A percentile compares a stretch with the other conserved stretches of the same genome.
Evolutionary conservation across 2,329 filamentous ascomycete genomes (phyloP).

Genomic region (Fusarium pininemorale): DNA sequence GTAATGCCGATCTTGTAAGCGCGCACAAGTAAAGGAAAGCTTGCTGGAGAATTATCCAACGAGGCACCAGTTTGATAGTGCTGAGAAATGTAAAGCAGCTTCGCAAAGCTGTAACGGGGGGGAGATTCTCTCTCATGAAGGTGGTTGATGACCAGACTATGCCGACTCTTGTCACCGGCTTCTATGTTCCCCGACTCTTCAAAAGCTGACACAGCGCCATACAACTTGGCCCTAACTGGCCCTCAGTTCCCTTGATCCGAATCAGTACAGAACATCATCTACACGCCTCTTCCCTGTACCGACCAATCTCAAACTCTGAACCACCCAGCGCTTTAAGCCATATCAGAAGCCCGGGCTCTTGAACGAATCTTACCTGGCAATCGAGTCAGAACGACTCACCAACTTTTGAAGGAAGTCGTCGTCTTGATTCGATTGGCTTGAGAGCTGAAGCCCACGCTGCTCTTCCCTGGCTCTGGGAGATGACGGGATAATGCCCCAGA

Average conservation of each 20-base stretch:
- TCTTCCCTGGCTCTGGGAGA: neutral
- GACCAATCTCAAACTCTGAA: neutral
- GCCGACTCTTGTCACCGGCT: too few relatives aligned
- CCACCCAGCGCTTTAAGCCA: neutral
- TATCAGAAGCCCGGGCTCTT: neutral
- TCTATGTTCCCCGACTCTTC: neutral
- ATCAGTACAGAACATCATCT: neutral
- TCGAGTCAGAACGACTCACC: neutral
- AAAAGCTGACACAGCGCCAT: neutral
- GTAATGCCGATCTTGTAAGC: neutral
- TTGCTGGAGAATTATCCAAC: rapidly evolving
- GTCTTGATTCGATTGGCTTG: neutral
- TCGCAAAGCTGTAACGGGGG: rapidly evolving
- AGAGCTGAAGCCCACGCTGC: neutral
- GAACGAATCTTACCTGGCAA: neutral
- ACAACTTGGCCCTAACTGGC: rapidly evolving
- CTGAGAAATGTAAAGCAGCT: rapidly evolving
- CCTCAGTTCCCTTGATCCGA: rapidly evolving
- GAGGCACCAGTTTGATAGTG: neutral
- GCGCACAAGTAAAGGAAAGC: too few relatives aligned
- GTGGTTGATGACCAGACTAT: neutral
- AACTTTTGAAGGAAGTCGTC: neutral
- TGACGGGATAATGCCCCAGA: neutral
- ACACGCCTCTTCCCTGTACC: neutral
- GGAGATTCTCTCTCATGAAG: neutral